phyloP scores from a whole-genome alignment of 768 basidiomycete species.

The Rubroboletus satanas region DNA sequence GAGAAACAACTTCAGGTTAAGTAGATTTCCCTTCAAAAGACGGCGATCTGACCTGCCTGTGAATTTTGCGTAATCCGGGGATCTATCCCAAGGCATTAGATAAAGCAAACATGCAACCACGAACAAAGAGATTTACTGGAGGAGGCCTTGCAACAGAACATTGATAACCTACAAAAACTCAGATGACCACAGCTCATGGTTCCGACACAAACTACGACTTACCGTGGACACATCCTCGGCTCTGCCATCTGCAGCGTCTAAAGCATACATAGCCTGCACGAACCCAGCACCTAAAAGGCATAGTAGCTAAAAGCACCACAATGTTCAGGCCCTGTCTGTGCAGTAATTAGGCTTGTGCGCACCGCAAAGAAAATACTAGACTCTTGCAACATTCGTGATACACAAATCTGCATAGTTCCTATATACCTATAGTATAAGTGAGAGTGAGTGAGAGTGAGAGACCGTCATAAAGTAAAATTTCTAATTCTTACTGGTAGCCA shows the following conservation, averaged over 20 bases:
- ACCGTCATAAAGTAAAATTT: not conserved
- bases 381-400: conserved; percentile 89
- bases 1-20: not conserved
- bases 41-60: conserved; percentile 37
- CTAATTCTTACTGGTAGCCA: conserved; percentile 59
- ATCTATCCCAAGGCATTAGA: conserved; percentile 32
- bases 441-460: not conserved
- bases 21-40: not conserved
- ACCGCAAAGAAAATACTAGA: conserved; percentile 91
- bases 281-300: conserved; percentile 84
- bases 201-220: conserved; percentile 17
- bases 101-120: not conserved
- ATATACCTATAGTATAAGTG: conserved; percentile 53
- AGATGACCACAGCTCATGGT: not conserved
- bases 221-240: conserved; percentile 51
- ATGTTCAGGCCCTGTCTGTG: not conserved
- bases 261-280: conserved; percentile 79
- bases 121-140: conserved; percentile 51
- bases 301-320: conserved; percentile 50
- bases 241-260: conserved; percentile 87
- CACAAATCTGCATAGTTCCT: conserved; percentile 92
- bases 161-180: conserved; percentile 53
- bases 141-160: conserved; percentile 70
- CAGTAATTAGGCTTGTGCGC: conserved; percentile 17
- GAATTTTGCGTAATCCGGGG: conserved; percentile 66